phyloP scores from a whole-genome alignment of 768 basidiomycete species.

The Russula ochroleuca region DNA sequence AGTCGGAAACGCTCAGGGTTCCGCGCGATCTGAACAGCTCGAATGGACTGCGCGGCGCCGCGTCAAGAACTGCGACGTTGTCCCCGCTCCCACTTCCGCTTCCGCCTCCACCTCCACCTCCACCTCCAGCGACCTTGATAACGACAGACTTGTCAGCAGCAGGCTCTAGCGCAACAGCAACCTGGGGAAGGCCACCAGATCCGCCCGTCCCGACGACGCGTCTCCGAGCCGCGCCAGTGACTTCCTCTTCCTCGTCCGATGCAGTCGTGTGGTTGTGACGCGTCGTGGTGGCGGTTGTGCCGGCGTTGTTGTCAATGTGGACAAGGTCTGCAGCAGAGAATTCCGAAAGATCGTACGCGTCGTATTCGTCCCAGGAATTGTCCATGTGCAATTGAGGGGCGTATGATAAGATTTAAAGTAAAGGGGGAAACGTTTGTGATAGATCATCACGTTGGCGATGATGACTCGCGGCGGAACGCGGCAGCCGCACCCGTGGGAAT shows the following conservation, averaged over 20 bases:
- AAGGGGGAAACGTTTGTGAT: neutral
- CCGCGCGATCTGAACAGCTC: constrained; percentile 11
- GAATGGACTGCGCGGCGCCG: constrained; percentile 17
- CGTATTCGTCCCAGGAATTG: constrained; percentile 21
- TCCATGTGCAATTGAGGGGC: constrained; percentile 10
- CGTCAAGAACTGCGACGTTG: neutral
- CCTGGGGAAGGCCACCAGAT: constrained; percentile 23
- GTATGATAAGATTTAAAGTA: neutral
- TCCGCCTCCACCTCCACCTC: neutral
- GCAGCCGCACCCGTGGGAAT: too few species aligned
- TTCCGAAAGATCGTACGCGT: constrained; percentile 28
- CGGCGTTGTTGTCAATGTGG: constrained; percentile 16
- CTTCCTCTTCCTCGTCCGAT: neutral
- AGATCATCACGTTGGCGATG: too few species aligned
- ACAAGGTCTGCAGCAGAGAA: constrained; percentile 23
- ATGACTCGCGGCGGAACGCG: too few species aligned
- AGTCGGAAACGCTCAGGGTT: constrained; percentile 25
- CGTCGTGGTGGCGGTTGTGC: neutral
- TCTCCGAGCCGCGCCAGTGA: neutral
- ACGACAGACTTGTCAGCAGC: constrained; percentile 20
- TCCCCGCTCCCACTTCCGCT: neutral
- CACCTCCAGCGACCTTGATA: constrained; percentile 11
- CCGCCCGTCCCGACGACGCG: neutral
- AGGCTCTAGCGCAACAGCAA: constrained; percentile 18
- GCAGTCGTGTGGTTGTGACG: neutral